phyloP scores from a whole-genome alignment of 2,329 filamentous ascomycete genomes.

The Parastagonospora nodorum region DNA sequence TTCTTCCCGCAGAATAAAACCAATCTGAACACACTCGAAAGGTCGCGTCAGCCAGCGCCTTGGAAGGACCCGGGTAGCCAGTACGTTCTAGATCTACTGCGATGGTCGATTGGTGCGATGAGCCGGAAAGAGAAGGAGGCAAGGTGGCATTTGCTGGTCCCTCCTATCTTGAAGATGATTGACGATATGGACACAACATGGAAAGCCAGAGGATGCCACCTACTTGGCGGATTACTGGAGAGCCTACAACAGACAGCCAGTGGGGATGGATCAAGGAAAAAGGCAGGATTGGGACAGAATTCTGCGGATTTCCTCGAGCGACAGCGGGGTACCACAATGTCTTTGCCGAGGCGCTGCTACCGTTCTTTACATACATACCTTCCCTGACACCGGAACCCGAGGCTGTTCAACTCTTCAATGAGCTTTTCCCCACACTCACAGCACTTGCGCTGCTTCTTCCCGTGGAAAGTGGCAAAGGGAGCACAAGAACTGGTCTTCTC shows the following conservation, averaged over 20 bases:
- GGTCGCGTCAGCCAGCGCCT: slow-evolving; percentile 59
- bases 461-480: slow-evolving; percentile 9
- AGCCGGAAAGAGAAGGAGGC: slow-evolving; percentile 58
- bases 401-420: slow-evolving; percentile 65
- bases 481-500: slow-evolving; percentile 41
- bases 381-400: slow-evolving; percentile 75
- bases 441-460: slow-evolving; percentile 50
- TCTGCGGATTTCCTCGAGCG: slow-evolving; percentile 57
- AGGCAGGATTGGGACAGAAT: slow-evolving; percentile 37
- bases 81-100: slow-evolving; percentile 61
- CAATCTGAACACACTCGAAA: slow-evolving; percentile 54
- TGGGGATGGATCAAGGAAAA: neutral
- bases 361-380: slow-evolving; percentile 77
- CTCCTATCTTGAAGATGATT: slow-evolving; percentile 70
- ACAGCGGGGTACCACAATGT: slow-evolving; percentile 66
- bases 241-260: slow-evolving; percentile 27
- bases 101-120: slow-evolving; percentile 63
- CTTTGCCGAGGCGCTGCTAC: slow-evolving; percentile 71
- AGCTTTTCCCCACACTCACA: slow-evolving; percentile 70
- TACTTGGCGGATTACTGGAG: slow-evolving; percentile 61
- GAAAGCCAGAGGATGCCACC: slow-evolving; percentile 61
- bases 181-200: slow-evolving; percentile 65
- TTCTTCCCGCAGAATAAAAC: slow-evolving; percentile 59
- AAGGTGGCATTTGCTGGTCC: slow-evolving; percentile 72
- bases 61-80: slow-evolving; percentile 63